Conservation (phyloP, 1,139 yeast species). For the Pichia sp. region DNA sequence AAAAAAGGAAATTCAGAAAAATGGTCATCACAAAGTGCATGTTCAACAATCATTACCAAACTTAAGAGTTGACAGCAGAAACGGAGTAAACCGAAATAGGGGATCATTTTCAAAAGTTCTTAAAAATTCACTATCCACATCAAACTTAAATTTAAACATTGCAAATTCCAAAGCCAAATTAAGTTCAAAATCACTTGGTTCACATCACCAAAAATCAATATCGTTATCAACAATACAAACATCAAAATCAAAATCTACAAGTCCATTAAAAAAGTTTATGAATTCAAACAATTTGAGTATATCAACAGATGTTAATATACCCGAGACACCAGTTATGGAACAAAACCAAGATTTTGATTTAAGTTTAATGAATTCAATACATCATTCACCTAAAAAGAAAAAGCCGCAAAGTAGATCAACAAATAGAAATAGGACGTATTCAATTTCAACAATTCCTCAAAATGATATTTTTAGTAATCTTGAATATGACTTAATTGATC, state of each 20-base stretch:
- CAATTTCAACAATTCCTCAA: neutral
- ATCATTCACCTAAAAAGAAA: constrained; percentile 16
- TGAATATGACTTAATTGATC: neutral
- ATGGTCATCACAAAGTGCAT: constrained; percentile 4
- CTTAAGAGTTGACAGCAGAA: neutral
- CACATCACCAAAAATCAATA: constrained; percentile 4
- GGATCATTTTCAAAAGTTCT: neutral
- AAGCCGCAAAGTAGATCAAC: constrained; percentile 6
- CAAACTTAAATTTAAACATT: neutral
- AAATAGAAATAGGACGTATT: neutral
- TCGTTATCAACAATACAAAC: constrained; percentile 6
- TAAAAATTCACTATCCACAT: constrained; percentile 6
- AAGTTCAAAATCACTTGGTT: neutral
- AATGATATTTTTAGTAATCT: neutral
- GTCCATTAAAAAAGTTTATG: constrained; percentile 18
- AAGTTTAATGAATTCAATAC: constrained; percentile 13
- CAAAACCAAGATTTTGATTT: constrained; percentile 13
- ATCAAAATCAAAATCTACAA: constrained; percentile 10
- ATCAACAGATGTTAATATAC: neutral
- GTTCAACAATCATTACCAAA: constrained; percentile 14
- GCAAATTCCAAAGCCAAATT: neutral
- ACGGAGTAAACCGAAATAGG: neutral
- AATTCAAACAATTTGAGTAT: constrained; percentile 7
- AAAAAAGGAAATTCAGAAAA: constrained; percentile 12
- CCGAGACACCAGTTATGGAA: neutral